Percentiles rank a stretch among this genome's conserved stretches.
Evolutionary conservation across 176 grass and related monocot genomes (phyloP).

Genomic region (Juncus inflexus): DNA sequence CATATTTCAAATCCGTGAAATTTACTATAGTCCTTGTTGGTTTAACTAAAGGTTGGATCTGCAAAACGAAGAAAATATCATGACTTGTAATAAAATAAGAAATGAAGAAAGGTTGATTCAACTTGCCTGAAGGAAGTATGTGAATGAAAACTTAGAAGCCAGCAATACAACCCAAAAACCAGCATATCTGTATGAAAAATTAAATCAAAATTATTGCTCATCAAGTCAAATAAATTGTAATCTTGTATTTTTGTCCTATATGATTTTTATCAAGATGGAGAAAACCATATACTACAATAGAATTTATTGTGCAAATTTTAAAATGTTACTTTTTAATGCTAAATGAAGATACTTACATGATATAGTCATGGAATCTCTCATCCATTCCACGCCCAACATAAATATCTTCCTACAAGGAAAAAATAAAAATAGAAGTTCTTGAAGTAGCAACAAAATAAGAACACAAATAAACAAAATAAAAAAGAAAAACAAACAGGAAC

Average conservation of each 20-base stretch:
- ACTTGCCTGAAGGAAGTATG: constrained; percentile 93
- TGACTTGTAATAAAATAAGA: too few species aligned
- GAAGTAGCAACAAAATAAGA: not conserved
- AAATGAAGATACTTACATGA: too few species aligned
- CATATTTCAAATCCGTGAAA: constrained; percentile 59
- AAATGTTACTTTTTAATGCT: too few species aligned
- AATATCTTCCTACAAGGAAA: constrained; percentile 68
- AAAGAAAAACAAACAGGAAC: constrained; percentile 11
- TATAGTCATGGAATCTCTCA: constrained; percentile 53
- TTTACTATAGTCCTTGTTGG: constrained; percentile 71
- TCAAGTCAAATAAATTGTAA: too few species aligned
- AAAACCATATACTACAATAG: too few species aligned
- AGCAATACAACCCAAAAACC: constrained; percentile 34
- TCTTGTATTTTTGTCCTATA: too few species aligned
- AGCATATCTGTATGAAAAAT: too few species aligned
- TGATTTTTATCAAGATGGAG: too few species aligned
- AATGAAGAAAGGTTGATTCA: not conserved
- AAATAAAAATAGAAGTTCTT: not conserved
- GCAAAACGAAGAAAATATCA: constrained; percentile 7
- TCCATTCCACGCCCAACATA: constrained; percentile 74
- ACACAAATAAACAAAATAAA: constrained; percentile 3
- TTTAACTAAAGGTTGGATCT: constrained; percentile 79
- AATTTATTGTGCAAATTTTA: too few species aligned
- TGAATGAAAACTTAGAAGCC: constrained; percentile 55
- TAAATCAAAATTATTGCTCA: too few species aligned